Evolutionary conservation across 768 basidiomycete species (phyloP).

Genomic region (Clitopilus hobsonii): DNA sequence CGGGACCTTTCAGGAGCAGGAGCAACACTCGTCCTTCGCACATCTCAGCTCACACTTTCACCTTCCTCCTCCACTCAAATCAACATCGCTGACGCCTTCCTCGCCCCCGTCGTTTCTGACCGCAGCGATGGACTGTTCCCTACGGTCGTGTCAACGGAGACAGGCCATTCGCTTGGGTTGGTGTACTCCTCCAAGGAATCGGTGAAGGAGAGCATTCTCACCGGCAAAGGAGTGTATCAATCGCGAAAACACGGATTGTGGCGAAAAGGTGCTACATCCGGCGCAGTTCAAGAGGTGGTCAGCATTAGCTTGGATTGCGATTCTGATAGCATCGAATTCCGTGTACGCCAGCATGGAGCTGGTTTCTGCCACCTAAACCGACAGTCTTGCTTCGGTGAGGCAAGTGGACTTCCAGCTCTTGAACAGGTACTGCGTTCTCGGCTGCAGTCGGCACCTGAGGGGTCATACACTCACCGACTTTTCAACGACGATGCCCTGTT

Average conservation of each 20-base stretch:
- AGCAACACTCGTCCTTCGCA: slow-evolving; percentile 68
- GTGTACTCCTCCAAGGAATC: slow-evolving; percentile 93
- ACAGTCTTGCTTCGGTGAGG: slow-evolving; percentile 83
- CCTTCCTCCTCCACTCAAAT: slow-evolving; percentile 52
- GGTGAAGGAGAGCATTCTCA: slow-evolving; percentile 78
- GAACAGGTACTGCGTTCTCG: slow-evolving; percentile 76
- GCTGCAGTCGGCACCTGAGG: slow-evolving; percentile 72
- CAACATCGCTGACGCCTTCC: slow-evolving; percentile 81
- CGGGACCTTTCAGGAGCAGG: slow-evolving; percentile 53
- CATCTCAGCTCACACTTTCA: slow-evolving; percentile 60
- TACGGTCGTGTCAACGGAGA: slow-evolving; percentile 82
- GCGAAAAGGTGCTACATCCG: slow-evolving; percentile 96
- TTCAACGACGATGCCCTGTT: slow-evolving; percentile 82
- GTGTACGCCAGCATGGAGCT: slow-evolving; percentile 81
- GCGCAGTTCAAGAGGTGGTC: slow-evolving; percentile 85
- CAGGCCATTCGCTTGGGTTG: slow-evolving; percentile 78
- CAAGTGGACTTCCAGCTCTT: slow-evolving; percentile 74
- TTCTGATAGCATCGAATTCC: slow-evolving; percentile 86
- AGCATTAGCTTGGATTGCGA: slow-evolving; percentile 89
- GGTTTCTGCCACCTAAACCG: slow-evolving; percentile 94
- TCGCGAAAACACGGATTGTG: slow-evolving; percentile 95
- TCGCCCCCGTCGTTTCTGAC: slow-evolving; percentile 78
- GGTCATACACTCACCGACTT: slow-evolving; percentile 86
- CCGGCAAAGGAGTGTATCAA: slow-evolving; percentile 92
- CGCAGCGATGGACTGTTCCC: slow-evolving; percentile 90